A percentile compares a stretch with the other conserved stretches of the same genome.
Evolutionary conservation across 2,329 filamentous ascomycete species (phyloP).

Genomic region (Dothistroma pini): DNA sequence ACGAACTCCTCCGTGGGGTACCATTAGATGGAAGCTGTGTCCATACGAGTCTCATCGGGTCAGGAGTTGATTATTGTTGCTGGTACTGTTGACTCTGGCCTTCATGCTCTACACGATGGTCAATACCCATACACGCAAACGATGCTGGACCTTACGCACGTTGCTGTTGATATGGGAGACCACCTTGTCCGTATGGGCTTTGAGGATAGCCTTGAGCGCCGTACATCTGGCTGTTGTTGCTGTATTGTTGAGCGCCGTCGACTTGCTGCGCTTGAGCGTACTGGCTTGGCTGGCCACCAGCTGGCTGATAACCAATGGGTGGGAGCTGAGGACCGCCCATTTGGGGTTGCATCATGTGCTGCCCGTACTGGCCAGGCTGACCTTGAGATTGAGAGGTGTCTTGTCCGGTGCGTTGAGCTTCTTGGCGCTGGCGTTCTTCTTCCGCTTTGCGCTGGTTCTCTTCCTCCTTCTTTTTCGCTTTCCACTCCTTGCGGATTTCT

Average conservation of each 20-base stretch:
- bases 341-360: constrained; percentile 45
- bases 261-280: constrained; percentile 46
- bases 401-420: constrained; percentile 53
- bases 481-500: constrained; percentile 99
- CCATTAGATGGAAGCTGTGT: constrained; percentile 3
- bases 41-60: background rate
- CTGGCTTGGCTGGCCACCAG: constrained; percentile 43
- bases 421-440: constrained; percentile 75
- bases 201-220: constrained; percentile 49
- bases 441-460: constrained; percentile 84
- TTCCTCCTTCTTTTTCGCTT: constrained; percentile 98
- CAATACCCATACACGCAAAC: constrained; percentile 17
- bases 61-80: constrained; percentile 17
- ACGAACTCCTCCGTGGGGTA: constrained; percentile 13
- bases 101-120: constrained; percentile 24
- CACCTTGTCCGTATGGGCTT: constrained; percentile 48
- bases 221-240: constrained; percentile 41
- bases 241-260: constrained; percentile 50
- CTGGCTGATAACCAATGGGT: constrained; percentile 51
- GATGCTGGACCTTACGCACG: constrained; percentile 29
- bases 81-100: constrained; percentile 17
- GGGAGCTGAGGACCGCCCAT: constrained; percentile 49
- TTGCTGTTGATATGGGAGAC: constrained; percentile 44
- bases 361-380: constrained; percentile 45
- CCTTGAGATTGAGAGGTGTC: constrained; percentile 51